Percentiles rank a stretch among this genome's conserved stretches.
phyloP scores from a whole-genome alignment of 371 early-diverging fungal species.

The Mortierella sp. region DNA sequence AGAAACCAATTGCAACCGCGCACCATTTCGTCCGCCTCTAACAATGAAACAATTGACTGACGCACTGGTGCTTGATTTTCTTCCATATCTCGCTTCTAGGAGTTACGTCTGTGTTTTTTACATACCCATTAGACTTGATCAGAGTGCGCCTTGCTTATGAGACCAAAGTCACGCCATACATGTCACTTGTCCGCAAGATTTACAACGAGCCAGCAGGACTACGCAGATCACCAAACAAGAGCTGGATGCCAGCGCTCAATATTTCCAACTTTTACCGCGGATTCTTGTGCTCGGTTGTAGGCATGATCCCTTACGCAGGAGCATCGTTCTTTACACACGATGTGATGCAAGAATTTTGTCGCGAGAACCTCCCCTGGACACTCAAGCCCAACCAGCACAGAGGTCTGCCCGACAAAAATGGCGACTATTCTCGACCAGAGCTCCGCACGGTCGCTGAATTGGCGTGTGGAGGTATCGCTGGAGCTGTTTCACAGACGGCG shows the following conservation, averaged over 20 bases:
- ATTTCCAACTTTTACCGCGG: slow-evolving; percentile 93
- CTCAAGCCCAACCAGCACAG: slow-evolving; percentile 46
- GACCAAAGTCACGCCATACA: slow-evolving; percentile 57
- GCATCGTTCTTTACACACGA: slow-evolving; percentile 89
- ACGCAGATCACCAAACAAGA: slow-evolving; percentile 15
- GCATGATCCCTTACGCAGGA: slow-evolving; percentile 98
- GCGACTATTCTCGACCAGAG: slow-evolving; percentile 46
- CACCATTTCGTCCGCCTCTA: slow-evolving; percentile 1
- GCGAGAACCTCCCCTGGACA: slow-evolving; percentile 62
- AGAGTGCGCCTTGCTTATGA: slow-evolving; percentile 95
- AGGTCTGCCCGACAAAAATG: slow-evolving; percentile 39
- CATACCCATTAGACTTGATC: slow-evolving; percentile 96
- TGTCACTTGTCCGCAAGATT: slow-evolving; percentile 62
- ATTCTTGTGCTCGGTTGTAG: slow-evolving; percentile 89
- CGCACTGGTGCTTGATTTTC: background rate
- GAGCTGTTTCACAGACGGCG: slow-evolving; percentile 86
- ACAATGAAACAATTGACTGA: background rate
- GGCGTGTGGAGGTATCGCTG: slow-evolving; percentile 86
- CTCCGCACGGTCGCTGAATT: slow-evolving; percentile 73
- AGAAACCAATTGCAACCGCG: background rate
- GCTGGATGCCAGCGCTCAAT: slow-evolving; percentile 27
- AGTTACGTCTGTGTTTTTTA: slow-evolving; percentile 89
- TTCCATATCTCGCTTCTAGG: slow-evolving; percentile 65
- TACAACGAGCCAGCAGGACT: slow-evolving; percentile 69
- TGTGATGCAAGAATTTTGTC: slow-evolving; percentile 68